Percentiles rank a stretch among this genome's conserved stretches.
Conservation (phyloP, 352 stramenopile species). For the Pythium dissotocum region DNA sequence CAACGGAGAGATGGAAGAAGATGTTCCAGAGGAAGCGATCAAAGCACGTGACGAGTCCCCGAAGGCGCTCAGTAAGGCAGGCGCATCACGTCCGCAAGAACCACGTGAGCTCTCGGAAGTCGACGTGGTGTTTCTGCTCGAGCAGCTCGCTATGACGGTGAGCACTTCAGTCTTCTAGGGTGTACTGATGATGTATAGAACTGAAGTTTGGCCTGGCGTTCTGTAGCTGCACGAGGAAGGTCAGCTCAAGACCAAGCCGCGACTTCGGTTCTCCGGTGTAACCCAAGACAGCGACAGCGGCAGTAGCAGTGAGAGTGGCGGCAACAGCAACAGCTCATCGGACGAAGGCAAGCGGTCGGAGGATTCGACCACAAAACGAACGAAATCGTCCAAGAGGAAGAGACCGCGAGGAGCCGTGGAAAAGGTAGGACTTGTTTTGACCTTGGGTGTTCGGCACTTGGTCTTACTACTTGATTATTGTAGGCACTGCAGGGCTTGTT, state of each 20-base stretch:
- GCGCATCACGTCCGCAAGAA: not conserved
- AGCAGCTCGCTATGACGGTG: conserved; percentile 71
- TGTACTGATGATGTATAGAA: not conserved
- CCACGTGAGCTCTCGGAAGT: conserved; percentile 6
- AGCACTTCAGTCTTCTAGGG: not conserved
- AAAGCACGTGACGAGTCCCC: conserved; percentile 16
- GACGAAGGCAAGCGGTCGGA: not conserved
- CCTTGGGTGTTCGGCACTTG: too few relatives aligned
- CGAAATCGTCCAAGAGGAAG: not conserved
- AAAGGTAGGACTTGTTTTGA: conserved; percentile 3
- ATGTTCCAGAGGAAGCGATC: conserved; percentile 41
- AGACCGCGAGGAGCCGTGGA: not conserved
- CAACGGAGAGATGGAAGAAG: conserved; percentile 54
- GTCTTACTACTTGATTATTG: not conserved
- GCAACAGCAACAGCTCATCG: not conserved
- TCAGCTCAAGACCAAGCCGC: conserved; percentile 46
- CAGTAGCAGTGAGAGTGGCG: not conserved
- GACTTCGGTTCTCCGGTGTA: conserved; percentile 15
- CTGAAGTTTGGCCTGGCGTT: too few relatives aligned
- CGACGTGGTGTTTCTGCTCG: conserved; percentile 56
- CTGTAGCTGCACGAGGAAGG: conserved; percentile 65
- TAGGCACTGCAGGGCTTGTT: conserved; percentile 43
- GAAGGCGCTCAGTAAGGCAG: not conserved
- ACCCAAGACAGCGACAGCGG: not conserved
- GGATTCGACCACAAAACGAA: conserved; percentile 2